Conservation (phyloP, 352 stramenopile species). For the Hyaloperonospora arabidopsidis region DNA sequence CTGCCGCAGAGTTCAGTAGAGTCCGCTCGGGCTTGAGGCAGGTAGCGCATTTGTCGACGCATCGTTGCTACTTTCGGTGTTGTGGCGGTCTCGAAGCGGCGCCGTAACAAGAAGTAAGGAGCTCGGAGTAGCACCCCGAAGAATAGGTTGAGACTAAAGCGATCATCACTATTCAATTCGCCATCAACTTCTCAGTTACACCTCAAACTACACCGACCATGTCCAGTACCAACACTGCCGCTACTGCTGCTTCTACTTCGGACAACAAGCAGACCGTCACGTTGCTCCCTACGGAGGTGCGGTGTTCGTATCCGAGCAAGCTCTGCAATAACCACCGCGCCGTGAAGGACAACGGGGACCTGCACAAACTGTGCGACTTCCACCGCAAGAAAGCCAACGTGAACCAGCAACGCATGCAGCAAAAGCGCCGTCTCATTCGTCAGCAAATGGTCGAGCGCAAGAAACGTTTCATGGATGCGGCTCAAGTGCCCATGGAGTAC, state of each 20-base stretch:
- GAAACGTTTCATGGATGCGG: conserved; percentile 40
- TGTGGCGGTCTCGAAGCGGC: conserved; percentile 8
- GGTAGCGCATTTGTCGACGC: conserved; percentile 18
- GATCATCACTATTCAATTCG: conserved; percentile 32
- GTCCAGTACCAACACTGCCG: conserved; percentile 8
- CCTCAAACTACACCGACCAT: conserved; percentile 15
- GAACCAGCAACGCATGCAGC: conserved; percentile 66
- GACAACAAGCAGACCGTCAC: conserved; percentile 13
- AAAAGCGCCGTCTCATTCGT: conserved; percentile 37
- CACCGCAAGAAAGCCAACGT: conserved; percentile 66
- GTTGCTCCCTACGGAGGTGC: conserved; percentile 39
- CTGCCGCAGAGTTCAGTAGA: conserved; percentile 28
- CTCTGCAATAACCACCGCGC: conserved; percentile 54
- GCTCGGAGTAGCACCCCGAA: conserved; percentile 14
- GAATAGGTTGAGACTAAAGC: conserved; percentile 18
- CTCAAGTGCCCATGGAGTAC: conserved; percentile 30
- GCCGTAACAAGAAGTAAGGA: conserved; percentile 12
- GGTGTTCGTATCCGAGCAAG: conserved; percentile 67
- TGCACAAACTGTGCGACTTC: conserved; percentile 70
- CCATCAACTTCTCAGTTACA: conserved; percentile 18
- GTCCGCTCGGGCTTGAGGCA: conserved; percentile 27
- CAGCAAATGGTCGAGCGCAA: conserved; percentile 47
- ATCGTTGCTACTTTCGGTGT: conserved; percentile 31
- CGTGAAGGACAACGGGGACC: conserved; percentile 61
- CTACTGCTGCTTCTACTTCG: conserved; percentile 1